Evolutionary conservation across 208 protist genomes (phyloP).

Genomic region (Leishmania amazonensis): DNA sequence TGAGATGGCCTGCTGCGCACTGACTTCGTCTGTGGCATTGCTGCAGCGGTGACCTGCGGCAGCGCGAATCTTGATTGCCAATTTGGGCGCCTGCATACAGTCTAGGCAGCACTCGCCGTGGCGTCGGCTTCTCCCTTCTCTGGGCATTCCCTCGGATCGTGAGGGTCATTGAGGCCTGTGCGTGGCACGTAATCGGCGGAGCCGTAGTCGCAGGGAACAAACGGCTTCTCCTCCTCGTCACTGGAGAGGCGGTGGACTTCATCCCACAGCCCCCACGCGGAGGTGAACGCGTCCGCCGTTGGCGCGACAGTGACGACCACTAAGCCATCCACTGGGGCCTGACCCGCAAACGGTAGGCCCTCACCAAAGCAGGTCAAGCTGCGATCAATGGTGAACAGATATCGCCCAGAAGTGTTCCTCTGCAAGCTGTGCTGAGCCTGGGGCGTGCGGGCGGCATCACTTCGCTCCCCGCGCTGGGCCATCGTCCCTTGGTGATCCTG

Average conservation of each 20-base stretch:
- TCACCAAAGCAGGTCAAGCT: slow-evolving; percentile 9
- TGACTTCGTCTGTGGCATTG: too few relatives aligned
- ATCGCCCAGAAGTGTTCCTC: background rate
- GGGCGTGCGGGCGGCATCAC: background rate
- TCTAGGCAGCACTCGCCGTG: background rate
- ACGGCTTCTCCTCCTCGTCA: slow-evolving; percentile 11
- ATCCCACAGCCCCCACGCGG: slow-evolving; percentile 9
- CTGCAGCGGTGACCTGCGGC: background rate
- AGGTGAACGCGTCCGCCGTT: slow-evolving; percentile 14
- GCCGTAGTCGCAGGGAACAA: slow-evolving; percentile 25
- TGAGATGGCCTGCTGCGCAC: too few relatives aligned
- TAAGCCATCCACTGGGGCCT: slow-evolving; percentile 26
- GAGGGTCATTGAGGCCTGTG: background rate
- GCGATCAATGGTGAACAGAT: slow-evolving; percentile 29
- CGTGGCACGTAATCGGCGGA: slow-evolving; percentile 14
- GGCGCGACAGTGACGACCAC: slow-evolving; percentile 29
- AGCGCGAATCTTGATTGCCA: background rate
- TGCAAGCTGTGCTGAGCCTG: background rate
- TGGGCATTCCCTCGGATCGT: background rate
- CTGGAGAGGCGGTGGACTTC: background rate
- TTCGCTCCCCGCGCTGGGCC: background rate
- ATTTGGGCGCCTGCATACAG: too few relatives aligned
- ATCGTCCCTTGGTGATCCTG: background rate
- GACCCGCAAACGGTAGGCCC: slow-evolving; percentile 27
- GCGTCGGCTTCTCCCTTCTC: background rate